Evolutionary conservation across 768 basidiomycete genomes (phyloP).

Genomic region (Chlorophyllum brunneum): DNA sequence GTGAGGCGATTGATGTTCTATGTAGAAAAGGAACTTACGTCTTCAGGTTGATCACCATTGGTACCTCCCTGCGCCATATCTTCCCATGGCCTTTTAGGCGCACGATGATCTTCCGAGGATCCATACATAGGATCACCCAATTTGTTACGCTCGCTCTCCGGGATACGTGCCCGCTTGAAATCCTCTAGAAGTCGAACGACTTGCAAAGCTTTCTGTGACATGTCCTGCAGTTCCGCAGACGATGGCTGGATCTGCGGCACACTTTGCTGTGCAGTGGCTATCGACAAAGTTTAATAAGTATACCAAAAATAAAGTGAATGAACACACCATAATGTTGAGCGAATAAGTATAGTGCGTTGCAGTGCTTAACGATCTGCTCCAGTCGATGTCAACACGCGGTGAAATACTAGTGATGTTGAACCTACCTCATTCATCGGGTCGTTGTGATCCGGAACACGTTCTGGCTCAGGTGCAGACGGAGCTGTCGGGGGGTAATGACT

Average conservation of each 20-base stretch:
- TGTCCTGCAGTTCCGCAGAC: conserved; percentile 58
- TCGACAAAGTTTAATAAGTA: conserved; percentile 6
- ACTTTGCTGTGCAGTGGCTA: conserved; percentile 42
- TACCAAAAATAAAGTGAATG: conserved; percentile 7
- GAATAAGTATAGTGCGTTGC: conserved; percentile 56
- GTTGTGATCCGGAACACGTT: conserved; percentile 31
- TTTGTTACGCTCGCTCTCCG: conserved; percentile 33
- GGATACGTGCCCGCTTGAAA: conserved; percentile 40
- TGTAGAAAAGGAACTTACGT: background rate
- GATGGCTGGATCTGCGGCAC: conserved; percentile 49
- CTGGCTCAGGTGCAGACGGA: conserved; percentile 27
- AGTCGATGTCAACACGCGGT: conserved; percentile 11
- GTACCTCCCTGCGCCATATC: conserved; percentile 50
- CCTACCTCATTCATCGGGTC: conserved; percentile 42
- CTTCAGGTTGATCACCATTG: conserved; percentile 17
- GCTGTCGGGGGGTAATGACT: conserved; percentile 7
- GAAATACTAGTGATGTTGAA: conserved; percentile 8
- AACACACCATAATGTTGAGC: conserved; percentile 63
- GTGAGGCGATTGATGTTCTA: background rate
- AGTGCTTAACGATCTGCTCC: conserved; percentile 58
- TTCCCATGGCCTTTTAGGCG: conserved; percentile 80
- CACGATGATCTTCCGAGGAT: conserved; percentile 48
- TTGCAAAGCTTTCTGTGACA: conserved; percentile 60
- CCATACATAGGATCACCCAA: conserved; percentile 26
- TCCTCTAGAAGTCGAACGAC: conserved; percentile 71